These are phyloP conservation scores for Hypholoma sublateritium DNA, from an alignment of 768 basidiomycete genomes.

Conservation along the genomic window DNA sequence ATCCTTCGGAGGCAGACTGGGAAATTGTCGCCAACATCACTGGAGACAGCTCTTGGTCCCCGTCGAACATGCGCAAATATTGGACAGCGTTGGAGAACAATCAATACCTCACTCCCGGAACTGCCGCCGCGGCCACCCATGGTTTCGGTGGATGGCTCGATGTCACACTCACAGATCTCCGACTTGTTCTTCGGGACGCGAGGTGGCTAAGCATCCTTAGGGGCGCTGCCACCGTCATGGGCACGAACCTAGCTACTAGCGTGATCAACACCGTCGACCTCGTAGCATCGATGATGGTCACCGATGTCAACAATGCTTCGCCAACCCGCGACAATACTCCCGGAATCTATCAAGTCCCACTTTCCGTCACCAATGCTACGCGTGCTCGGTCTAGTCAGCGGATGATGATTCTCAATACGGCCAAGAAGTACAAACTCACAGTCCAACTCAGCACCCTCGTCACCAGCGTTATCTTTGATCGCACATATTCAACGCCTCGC, in stretches of 20 bases:
- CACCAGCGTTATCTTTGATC: neutral
- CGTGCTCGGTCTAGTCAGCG: neutral
- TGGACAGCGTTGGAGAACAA: neutral
- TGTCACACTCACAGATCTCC: neutral
- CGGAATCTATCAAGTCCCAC: neutral
- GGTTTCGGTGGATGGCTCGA: neutral
- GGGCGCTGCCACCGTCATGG: neutral
- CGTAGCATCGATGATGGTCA: neutral
- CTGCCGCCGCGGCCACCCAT: neutral
- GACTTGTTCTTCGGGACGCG: neutral
- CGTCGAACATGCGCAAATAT: neutral
- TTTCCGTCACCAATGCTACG: neutral
- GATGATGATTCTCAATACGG: neutral
- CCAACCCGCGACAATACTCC: neutral
- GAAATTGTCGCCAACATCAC: constrained; percentile 1
- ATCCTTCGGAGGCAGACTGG: constrained; percentile 9
- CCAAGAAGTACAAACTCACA: neutral
- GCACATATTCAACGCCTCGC: neutral
- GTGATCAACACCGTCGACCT: neutral
- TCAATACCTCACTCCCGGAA: neutral
- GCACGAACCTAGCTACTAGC: neutral
- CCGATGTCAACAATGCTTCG: neutral
- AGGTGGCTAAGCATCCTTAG: neutral
- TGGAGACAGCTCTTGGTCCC: neutral
- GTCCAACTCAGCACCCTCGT: neutral